Evolutionary conservation across 371 early-diverging fungal genomes (phyloP), one percentile per base, ranked within the genome.

Genomic region (Scutellospora calospora): DNA sequence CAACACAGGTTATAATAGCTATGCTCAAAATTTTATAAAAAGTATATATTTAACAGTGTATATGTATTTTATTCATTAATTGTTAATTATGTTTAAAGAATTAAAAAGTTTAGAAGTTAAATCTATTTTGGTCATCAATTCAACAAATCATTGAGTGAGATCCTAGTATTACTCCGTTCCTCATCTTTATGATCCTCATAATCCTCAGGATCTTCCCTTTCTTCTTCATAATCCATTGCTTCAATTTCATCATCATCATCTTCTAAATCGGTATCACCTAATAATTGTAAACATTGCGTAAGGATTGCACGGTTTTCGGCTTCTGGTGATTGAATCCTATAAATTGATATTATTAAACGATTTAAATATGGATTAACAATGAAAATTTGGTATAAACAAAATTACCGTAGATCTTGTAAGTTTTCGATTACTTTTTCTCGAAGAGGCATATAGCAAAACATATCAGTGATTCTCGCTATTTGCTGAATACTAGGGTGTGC

Each of bases 401-500:
- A 18, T 45, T 72, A 72, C 72, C 72, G 33, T 22, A 72, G 14
- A 45, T 72, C 72, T 25, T 72, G 72, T 25, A 72, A 49, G 8
- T 8, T 51, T 20, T 72, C 52, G 18, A 72, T 27, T 22, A 72
- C 49, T 20, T 72, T 45, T 52, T 72, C 72, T 22, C 52, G 33
- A 18, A 72, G 52, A 8, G 72, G 27, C 16, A 3, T 72, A 52
- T 72, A 72, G 14, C 52, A 22, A 27, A 72, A 72, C 16, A 52
- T 72, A 16, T 72, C 51, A 22, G 38, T 72, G 8, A 72, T 52
- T 20, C 14, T 27, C 18, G 33, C n/a, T 14, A 72, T 51, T 51
- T 72, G 72, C 27, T 72, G 45, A 49, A 72, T 31, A 41, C 72
- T 72, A 22, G 22, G 12, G 4, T 16, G 12, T 20, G 41, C 29